phyloP scores from a whole-genome alignment of 495 filamentous ascomycete genomes.

The Penicillium pancosmium region DNA sequence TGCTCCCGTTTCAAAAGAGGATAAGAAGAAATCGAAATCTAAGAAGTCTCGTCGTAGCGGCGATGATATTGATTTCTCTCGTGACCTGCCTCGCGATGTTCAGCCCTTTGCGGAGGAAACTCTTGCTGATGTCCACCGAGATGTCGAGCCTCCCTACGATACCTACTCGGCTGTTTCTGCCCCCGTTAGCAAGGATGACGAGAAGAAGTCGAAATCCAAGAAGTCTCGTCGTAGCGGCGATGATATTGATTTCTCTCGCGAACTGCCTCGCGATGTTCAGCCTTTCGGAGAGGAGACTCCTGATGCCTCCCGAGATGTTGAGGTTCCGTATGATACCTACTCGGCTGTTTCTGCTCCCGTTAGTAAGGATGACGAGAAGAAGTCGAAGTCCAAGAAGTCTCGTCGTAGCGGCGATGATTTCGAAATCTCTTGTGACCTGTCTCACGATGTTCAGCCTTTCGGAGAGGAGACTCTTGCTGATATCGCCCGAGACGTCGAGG shows the following conservation, averaged over 20 bases:
- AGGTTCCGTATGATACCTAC: constrained; percentile 18
- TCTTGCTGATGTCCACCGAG: constrained; percentile 7
- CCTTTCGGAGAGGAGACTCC: background rate
- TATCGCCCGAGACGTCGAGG: constrained; percentile 11
- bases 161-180: constrained; percentile 33
- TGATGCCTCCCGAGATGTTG: constrained; percentile 10
- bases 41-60: constrained; percentile 27
- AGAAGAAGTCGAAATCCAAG: constrained; percentile 20
- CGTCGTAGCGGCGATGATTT: constrained; percentile 27
- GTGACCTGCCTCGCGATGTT: constrained; percentile 9
- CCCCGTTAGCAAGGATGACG: constrained; percentile 17
- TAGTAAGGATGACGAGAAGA: constrained; percentile 19
- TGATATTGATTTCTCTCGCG: constrained; percentile 25
- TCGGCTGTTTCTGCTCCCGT: constrained; percentile 33
- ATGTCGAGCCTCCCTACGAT: constrained; percentile 14
- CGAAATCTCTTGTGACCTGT: constrained; percentile 22
- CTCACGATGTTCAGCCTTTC: constrained; percentile 1
- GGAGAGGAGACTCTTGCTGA: background rate
- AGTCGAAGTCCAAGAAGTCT: constrained; percentile 24
- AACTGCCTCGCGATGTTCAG: constrained; percentile 9
- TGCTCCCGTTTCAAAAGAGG: constrained; percentile 21
- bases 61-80: constrained; percentile 25
- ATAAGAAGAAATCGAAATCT: constrained; percentile 17
- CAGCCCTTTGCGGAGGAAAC: constrained; percentile 3
- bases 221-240: constrained; percentile 26